phyloP scores from a whole-genome alignment of 2,329 filamentous ascomycete species.

The Colletotrichum musae region DNA sequence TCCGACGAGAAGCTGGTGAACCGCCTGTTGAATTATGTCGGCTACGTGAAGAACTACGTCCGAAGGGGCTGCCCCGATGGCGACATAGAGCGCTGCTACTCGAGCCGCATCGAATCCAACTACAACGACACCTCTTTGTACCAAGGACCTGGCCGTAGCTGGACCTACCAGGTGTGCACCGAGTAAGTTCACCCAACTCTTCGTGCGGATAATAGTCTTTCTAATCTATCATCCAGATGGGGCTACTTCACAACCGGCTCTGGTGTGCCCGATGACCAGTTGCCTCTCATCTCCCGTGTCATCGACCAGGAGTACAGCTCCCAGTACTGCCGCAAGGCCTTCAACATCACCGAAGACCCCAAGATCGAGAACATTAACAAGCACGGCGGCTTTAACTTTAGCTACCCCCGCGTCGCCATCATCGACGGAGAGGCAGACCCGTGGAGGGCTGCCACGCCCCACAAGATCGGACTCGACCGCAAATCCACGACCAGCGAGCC shows the following conservation, averaged over 20 bases:
- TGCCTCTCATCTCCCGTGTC: constrained; percentile 80
- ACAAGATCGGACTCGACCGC: constrained; percentile 74
- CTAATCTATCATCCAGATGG: constrained; percentile 67
- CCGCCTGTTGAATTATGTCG: constrained; percentile 67
- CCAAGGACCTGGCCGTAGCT: constrained; percentile 53
- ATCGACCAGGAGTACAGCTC: constrained; percentile 75
- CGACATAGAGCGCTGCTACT: constrained; percentile 50
- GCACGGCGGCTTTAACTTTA: constrained; percentile 80
- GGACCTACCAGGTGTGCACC: constrained; percentile 70
- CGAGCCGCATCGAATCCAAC: constrained; percentile 42
- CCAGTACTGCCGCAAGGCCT: constrained; percentile 75
- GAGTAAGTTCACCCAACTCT: constrained; percentile 54
- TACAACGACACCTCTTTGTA: constrained; percentile 44
- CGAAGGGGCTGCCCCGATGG: constrained; percentile 44
- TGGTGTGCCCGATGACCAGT: constrained; percentile 73
- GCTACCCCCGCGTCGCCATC: constrained; percentile 81
- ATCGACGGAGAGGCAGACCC: constrained; percentile 85
- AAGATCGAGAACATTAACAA: constrained; percentile 80
- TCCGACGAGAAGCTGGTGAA: constrained; percentile 52
- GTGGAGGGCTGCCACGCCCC: constrained; percentile 82
- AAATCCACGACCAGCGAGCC: constrained; percentile 76
- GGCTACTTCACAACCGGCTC: constrained; percentile 84
- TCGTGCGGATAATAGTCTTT: neutral
- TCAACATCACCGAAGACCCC: constrained; percentile 77
- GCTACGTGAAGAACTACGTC: constrained; percentile 54